Percentiles rank a stretch among this genome's conserved stretches.
Conservation (phyloP, 805 yeast genomes). For the Pichia rugopelliculosa region DNA sequence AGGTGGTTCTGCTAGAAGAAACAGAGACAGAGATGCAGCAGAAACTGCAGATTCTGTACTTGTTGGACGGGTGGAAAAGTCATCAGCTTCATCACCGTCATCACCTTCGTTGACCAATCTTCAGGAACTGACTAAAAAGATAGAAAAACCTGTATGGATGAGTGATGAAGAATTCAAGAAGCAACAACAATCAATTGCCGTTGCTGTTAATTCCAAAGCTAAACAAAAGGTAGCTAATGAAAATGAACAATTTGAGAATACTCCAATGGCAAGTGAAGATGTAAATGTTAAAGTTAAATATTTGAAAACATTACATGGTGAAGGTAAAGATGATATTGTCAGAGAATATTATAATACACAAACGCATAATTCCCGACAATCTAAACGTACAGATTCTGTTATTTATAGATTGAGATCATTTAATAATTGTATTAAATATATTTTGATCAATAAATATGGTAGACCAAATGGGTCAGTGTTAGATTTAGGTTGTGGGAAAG, state of each 20-base stretch:
- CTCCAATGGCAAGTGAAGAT: constrained; percentile 15
- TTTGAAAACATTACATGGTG: constrained; percentile 30
- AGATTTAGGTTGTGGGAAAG: constrained; percentile 96
- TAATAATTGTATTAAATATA: constrained; percentile 87
- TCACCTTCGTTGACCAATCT: too few species aligned
- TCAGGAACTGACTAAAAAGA: neutral
- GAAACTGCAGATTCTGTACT: neutral
- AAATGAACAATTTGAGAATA: constrained; percentile 19
- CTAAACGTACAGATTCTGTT: constrained; percentile 65
- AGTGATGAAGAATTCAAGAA: constrained; percentile 22
- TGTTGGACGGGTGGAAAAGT: neutral
- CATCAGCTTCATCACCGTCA: neutral
- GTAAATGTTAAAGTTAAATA: constrained; percentile 17
- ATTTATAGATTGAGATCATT: constrained; percentile 81
- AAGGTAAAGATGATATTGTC: constrained; percentile 54
- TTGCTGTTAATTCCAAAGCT: constrained; percentile 2
- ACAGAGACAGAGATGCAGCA: constrained; percentile 10
- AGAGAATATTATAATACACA: constrained; percentile 81
- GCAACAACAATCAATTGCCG: constrained; percentile 16
- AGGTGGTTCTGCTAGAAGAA: constrained; percentile 8
- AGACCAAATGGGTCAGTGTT: constrained; percentile 50
- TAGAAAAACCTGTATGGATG: constrained; percentile 29
- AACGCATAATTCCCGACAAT: constrained; percentile 57
- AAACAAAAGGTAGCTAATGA: neutral
- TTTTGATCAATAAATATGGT: constrained; percentile 66